Evolutionary conservation across 495 filamentous ascomycete species (phyloP), one percentile per base, ranked within the genome.

Genomic region (Neurospora sp.): DNA sequence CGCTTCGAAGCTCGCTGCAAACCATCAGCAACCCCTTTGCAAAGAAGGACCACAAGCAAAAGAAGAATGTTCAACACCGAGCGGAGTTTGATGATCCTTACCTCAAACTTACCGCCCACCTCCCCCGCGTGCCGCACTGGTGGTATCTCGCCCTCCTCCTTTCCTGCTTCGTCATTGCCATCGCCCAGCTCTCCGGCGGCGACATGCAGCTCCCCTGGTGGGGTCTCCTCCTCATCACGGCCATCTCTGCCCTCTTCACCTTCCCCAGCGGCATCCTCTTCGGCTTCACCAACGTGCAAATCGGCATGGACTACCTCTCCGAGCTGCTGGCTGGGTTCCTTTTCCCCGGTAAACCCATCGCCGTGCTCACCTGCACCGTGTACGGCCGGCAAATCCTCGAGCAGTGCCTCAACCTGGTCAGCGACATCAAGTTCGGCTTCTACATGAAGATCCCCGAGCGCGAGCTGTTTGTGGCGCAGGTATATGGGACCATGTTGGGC

Each of bases 171-270:
- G 69, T 85, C 39, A 76, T 85, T 0, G 86, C 84, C 3, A 72
- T 89, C 7, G 81, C 81, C 39, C 82, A 83, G 11, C 79, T 84
- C 27, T 82, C 85, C 62, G 82, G 81, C 72, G 83, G 82, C 31
- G 77, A 86, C 10, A 84, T 84, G 23, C 84, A 84, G 2, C 82
- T 89, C 1, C 85, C 88, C 4, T 85, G 79, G 70, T 89, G 86
- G 87, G 87, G 83, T 2, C 86, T 86, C 70, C 73, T 89, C 31
- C 73, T 89, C 12, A 77, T 86, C 62, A 77, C 72, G 20, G 31
- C 83, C n/a, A 73, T 83, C 8, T 76, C 79, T 0, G 59, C 42
- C 14, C 35, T 84, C 12, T 74, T 31, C 10, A 76, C 66, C 7
- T 76, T 74, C 42, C 59, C 77, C 78, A 77, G 75, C 46, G 77